phyloP scores from a whole-genome alignment of 176 grass and related monocot species.

The Musa acuminata region DNA sequence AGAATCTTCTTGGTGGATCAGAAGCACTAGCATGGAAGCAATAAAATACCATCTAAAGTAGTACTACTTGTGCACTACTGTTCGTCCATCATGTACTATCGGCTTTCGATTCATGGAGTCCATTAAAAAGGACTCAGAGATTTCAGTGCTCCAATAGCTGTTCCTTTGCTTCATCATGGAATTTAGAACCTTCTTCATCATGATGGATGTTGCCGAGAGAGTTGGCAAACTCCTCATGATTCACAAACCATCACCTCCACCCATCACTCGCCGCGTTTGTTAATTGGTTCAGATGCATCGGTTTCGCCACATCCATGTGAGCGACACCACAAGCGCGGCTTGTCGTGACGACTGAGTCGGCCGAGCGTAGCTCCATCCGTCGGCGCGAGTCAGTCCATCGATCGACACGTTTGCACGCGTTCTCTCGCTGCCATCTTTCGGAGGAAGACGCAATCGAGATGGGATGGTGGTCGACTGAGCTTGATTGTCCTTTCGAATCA shows the following conservation, averaged over 20 bases:
- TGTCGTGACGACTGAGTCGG: too few species aligned
- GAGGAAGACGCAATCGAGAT: too few species aligned
- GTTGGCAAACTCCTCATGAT: constrained; percentile 3
- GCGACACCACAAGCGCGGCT: too few species aligned
- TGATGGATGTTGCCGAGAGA: background rate
- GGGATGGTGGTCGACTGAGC: too few species aligned
- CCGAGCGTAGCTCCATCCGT: background rate
- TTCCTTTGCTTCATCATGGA: background rate
- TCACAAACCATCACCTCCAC: background rate
- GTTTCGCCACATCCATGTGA: background rate
- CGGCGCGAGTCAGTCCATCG: background rate
- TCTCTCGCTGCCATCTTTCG: too few species aligned
- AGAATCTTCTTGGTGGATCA: background rate
- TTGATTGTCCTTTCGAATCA: background rate
- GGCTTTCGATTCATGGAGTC: too few species aligned
- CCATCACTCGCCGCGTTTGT: background rate
- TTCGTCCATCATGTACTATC: background rate
- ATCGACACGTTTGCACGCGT: too few species aligned
- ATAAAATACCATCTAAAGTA: background rate
- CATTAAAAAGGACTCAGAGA: too few species aligned
- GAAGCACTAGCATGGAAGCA: background rate
- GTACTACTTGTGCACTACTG: background rate
- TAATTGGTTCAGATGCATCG: background rate
- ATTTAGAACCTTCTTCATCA: background rate
- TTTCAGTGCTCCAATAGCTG: background rate